Evolutionary conservation across 352 stramenopile species (phyloP).

Genomic region (Globisporangium spinosum): DNA sequence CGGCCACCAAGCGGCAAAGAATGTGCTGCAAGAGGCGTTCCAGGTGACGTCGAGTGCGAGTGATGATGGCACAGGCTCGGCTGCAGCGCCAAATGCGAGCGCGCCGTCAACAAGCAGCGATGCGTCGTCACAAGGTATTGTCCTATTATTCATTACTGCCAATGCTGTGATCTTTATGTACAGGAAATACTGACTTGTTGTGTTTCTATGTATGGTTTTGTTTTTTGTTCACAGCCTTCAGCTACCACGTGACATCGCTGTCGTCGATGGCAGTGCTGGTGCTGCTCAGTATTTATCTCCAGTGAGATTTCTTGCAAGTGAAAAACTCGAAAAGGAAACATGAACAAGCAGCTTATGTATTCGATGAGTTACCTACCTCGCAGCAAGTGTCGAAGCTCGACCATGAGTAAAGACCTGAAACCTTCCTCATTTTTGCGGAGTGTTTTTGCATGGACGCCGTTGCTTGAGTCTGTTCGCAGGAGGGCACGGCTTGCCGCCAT

Average conservation of each 20-base stretch:
- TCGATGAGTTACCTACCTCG: not conserved
- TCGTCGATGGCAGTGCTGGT: not conserved
- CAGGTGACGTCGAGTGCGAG: conserved; percentile 11
- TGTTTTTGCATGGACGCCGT: conserved; percentile 4
- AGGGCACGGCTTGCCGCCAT: conserved; percentile 33
- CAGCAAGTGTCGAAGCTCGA: not conserved
- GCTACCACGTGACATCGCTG: not conserved
- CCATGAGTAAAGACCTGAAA: not conserved
- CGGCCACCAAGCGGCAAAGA: conserved; percentile 30
- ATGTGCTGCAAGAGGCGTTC: conserved; percentile 33
- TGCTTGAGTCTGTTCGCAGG: conserved; percentile 14
- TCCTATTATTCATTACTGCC: not conserved
- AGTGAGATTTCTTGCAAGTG: not conserved
- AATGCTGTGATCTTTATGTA: not conserved
- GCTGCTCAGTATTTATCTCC: not conserved
- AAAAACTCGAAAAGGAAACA: not conserved
- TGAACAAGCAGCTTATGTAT: conserved; percentile 3
- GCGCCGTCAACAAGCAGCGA: not conserved
- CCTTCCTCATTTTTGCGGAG: not conserved
- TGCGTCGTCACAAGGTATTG: not conserved
- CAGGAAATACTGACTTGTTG: not conserved
- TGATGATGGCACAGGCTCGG: not conserved
- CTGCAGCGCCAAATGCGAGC: not conserved
- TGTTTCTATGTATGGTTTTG: not conserved
- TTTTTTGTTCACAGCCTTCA: not conserved